phyloP scores from a whole-genome alignment of 805 yeast species.

The Cyberlindnera maritima region DNA sequence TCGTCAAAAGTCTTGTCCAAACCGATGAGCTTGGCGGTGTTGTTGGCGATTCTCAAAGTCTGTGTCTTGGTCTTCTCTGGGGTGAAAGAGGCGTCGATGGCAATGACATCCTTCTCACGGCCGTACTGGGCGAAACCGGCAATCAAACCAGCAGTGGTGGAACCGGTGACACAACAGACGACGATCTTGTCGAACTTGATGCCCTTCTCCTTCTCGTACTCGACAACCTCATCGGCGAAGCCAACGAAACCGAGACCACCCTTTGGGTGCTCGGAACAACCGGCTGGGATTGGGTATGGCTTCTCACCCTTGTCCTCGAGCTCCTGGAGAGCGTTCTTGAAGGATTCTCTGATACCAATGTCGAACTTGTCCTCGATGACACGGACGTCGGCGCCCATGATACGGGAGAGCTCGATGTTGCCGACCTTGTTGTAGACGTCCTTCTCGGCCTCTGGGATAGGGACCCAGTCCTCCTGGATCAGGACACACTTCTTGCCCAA shows the following conservation, averaged over 20 bases:
- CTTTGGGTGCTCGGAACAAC: constrained; percentile 20
- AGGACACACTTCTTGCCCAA: constrained; percentile 19
- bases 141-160: constrained; percentile 20
- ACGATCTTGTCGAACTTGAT: constrained; percentile 19
- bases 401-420: constrained; percentile 19
- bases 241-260: constrained; percentile 21
- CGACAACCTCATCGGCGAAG: constrained; percentile 16
- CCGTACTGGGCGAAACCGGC: constrained; percentile 20
- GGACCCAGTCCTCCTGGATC: constrained; percentile 22
- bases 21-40: constrained; percentile 19
- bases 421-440: constrained; percentile 19
- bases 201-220: constrained; percentile 11
- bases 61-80: constrained; percentile 19
- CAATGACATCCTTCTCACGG: constrained; percentile 18
- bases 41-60: constrained; percentile 19
- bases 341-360: constrained; percentile 20
- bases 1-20: constrained; percentile 15
- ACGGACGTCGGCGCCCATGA: constrained; percentile 22
- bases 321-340: constrained; percentile 14
- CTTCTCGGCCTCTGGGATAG: constrained; percentile 21
- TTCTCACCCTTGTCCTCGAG: constrained; percentile 14
- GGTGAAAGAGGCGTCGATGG: constrained; percentile 20
- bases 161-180: constrained; percentile 20
- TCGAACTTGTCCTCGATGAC: constrained; percentile 19
- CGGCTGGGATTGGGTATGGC: constrained; percentile 19